These are phyloP conservation scores for Sabuloglossum arenarium DNA, from an alignment of 495 filamentous ascomycete genomes.

Conservation along the genomic window DNA sequence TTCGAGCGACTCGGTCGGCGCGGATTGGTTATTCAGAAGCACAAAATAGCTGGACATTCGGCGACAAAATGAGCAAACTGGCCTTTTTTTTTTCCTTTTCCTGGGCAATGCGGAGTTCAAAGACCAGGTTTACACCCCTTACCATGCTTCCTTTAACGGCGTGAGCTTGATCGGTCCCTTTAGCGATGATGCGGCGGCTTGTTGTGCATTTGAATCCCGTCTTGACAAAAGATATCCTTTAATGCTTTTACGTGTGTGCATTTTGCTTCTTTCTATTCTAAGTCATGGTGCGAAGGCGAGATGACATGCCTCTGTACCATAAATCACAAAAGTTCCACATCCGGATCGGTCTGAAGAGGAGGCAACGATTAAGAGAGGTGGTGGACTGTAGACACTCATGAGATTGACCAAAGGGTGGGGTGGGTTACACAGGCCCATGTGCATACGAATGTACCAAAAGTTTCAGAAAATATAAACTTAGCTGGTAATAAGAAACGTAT, in stretches of 20 bases:
- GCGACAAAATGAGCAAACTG: neutral
- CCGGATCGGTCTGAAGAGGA: neutral
- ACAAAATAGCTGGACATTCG: neutral
- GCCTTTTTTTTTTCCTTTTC: neutral
- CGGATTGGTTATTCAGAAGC: neutral
- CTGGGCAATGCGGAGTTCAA: neutral
- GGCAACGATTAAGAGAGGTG: neutral
- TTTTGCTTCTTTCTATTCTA: neutral
- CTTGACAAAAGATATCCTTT: neutral
- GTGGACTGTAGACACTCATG: neutral
- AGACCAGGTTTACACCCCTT: neutral
- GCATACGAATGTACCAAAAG: neutral
- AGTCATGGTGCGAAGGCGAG: neutral
- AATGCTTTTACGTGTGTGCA: neutral
- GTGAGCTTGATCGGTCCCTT: neutral
- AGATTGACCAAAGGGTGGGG: neutral
- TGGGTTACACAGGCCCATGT: neutral
- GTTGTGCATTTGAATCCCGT: neutral
- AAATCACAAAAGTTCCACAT: neutral
- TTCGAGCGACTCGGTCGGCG: conserved; percentile 1
- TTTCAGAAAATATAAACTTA: neutral
- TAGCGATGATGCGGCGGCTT: neutral
- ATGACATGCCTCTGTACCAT: neutral
- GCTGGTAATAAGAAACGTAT: neutral
- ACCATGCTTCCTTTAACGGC: neutral